Evolutionary conservation across 495 filamentous ascomycete genomes (phyloP), one percentile per base, ranked within the genome.

Genomic region (Penicillium desertorum): DNA sequence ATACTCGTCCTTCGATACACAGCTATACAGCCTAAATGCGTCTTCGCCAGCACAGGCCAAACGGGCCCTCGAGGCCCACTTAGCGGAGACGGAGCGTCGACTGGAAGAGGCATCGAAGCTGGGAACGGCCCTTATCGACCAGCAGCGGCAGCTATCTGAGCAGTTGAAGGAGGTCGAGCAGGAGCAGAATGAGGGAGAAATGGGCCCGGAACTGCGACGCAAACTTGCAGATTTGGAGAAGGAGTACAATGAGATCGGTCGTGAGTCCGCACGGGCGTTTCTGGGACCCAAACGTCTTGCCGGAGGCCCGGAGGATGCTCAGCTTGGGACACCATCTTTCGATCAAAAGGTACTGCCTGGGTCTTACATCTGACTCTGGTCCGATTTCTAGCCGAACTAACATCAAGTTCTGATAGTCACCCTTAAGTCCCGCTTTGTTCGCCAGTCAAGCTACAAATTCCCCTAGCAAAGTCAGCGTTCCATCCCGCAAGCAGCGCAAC

Each of bases 241-340:
- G 69, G 95, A 97, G 60, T 98, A 95, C 71, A 94, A 94, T 71
- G 94, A 98, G 60, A 90, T 97, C 45, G 92, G 92, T 30, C 83
- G 87, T 51, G 92, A 98, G 66, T 92, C 88, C 20, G 89, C 92
- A 44, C 84, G 93, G 48, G 91, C 91, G 7, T 92, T 96, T 70
- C 75, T 98, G 53, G 80, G 64, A 20, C 91, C 94, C 14, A 93
- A 92, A 68, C 84, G 90, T 42, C 80, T 88, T 64, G 83, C 89
- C 52, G 80, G 85, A 43, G 86, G 84, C 54, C 81, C 71, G 56
- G 88, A 87, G 60, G 79, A 83, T 47, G 76, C 74, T 20, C 71
- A 75, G 36, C 36, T 65, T 32, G 78, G 81, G 50, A 84, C 81
- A 49, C 88, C 88, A 17, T 85, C 86, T 17, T 84, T 86, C 64